Base-by-base conservation (phyloP, 352 stramenopile genomes). In the Pythium sp. region DNA sequence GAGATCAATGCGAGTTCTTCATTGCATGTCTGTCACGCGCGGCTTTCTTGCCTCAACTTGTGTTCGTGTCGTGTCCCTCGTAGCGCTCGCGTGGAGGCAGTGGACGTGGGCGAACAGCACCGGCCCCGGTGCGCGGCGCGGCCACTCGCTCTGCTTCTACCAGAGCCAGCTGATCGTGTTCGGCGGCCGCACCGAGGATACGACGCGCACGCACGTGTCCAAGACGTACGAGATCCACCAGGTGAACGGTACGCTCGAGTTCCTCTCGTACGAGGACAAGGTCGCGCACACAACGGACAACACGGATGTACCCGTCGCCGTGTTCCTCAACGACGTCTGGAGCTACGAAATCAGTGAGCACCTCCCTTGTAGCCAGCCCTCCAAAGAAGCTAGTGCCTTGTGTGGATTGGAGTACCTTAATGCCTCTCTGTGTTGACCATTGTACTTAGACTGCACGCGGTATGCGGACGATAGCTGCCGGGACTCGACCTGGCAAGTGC, bases 281-380 rank as follows among this genome's bases (percentile, higher is more conserved):
- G 82, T 93, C 47, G 72, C 78, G 5, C 84, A 83, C 20, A 66
- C 70, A 3, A 72, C 61, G 11, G 74, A 90, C 41, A 66, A 46
- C 28, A 76, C 78, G 2, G 72, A 78, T 2, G 87, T 97, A 14
- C 81, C 78, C 24, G 89, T 98, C 22, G 92, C 89, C 15, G 80
- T 97, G 38, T 96, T 93, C 36, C 98, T 97, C 81, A 99, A 99
- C 68, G 96, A 99, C 72, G 81, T 98, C 38, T 99, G 96, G 96
- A 88, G 86, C 69, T 99, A 98, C 77, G 87, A 99, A 60, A 90
- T 98, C 22, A 93, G 87, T 92, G 62, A 47, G 69, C 63, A n/a
- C 36, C 7, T 28, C 68, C 62, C 62, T 41, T n/a, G 6, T 58
- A 12, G 12, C 49, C 2, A 12, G 12, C 49, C 2, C 49, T 57